Percentiles rank a stretch among this genome's conserved stretches.
phyloP scores from a whole-genome alignment of 116 monocot genomes.

The Phalaenopsis hybrid region DNA sequence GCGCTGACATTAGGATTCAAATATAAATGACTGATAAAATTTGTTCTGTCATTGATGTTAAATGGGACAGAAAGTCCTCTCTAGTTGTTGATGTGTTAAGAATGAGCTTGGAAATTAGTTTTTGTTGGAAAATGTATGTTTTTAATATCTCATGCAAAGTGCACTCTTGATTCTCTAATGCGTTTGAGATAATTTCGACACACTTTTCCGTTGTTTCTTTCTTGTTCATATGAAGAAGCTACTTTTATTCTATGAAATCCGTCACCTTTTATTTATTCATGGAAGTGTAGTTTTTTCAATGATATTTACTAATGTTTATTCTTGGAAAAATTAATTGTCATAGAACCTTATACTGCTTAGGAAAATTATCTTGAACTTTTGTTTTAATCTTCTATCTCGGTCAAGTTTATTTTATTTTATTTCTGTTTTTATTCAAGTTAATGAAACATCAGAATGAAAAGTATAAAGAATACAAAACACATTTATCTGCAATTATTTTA shows the following conservation, averaged over 20 bases:
- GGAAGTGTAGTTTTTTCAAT: background rate
- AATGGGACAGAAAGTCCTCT: conserved; percentile 27
- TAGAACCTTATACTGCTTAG: background rate
- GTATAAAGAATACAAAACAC: background rate
- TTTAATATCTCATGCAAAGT: background rate
- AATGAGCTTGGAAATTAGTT: conserved; percentile 24
- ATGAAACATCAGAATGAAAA: background rate
- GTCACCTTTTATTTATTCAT: background rate
- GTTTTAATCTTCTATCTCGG: background rate
- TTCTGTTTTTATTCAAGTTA: background rate
- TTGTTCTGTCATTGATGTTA: conserved; percentile 29
- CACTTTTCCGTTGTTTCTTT: background rate
- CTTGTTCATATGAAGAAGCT: background rate
- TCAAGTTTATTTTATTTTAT: no score
- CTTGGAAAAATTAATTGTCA: background rate
- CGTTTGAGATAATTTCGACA: background rate
- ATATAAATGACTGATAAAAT: conserved; percentile 49
- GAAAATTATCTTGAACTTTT: background rate
- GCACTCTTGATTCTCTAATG: background rate
- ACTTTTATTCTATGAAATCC: background rate
- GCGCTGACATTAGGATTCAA: conserved; percentile 2
- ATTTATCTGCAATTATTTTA: background rate
- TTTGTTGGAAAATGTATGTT: conserved; percentile 38
- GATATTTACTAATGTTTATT: background rate
- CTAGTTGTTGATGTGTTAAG: conserved; percentile 47